A percentile compares a stretch with the other conserved stretches of the same genome.
Evolutionary conservation across 257 asterid genomes (phyloP).

Genomic region (Anisodus tanguticus): DNA sequence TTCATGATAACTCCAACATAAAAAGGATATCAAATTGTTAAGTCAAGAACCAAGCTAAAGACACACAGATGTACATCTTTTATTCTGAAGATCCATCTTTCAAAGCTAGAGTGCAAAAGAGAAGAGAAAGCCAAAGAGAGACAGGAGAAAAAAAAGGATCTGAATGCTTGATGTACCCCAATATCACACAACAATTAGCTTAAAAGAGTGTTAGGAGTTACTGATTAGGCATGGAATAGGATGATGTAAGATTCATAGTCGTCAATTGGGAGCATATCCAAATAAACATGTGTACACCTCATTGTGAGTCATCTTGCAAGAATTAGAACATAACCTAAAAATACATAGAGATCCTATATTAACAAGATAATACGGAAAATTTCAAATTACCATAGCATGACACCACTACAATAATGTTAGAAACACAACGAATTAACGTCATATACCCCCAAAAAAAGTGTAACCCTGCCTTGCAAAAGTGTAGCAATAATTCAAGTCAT

Average conservation of each 20-base stretch:
- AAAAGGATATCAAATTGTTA: constrained; percentile 5
- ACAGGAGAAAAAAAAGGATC: not conserved
- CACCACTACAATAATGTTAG: not conserved
- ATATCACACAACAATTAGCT: not conserved
- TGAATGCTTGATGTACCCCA: not conserved
- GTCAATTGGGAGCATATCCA: not conserved
- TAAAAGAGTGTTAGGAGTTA: constrained; percentile 13
- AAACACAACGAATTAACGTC: not conserved
- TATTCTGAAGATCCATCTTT: not conserved
- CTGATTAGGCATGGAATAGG: not conserved
- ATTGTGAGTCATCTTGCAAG: not conserved
- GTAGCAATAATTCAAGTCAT: not conserved
- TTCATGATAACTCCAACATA: constrained; percentile 1
- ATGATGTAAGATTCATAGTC: not conserved
- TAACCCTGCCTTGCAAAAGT: not conserved
- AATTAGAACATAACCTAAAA: not conserved
- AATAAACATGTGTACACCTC: not conserved
- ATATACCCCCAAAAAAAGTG: not conserved
- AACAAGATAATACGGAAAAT: not conserved
- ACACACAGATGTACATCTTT: not conserved
- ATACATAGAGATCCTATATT: not conserved
- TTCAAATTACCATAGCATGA: not conserved
- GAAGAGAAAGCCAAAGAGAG: not conserved
- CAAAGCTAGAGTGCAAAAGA: not conserved
- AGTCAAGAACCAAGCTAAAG: not conserved